Evolutionary conservation across 352 stramenopile genomes (phyloP).

Genomic region (Phytophthora pistaciae): DNA sequence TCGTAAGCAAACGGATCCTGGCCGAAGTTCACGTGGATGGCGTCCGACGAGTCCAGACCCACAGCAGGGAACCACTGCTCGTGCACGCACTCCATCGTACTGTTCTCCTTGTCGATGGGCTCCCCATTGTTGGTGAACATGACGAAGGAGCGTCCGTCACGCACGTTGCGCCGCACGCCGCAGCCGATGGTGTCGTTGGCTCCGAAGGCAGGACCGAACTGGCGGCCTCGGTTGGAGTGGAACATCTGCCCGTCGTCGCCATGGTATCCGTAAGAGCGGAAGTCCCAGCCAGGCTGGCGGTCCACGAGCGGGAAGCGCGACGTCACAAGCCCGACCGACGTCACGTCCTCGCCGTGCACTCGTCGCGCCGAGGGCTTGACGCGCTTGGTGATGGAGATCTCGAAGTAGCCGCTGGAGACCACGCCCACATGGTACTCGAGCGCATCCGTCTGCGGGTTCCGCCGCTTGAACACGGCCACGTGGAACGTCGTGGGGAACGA

Average conservation of each 20-base stretch:
- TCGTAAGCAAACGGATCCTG: slow-evolving; percentile 47
- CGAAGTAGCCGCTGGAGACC: slow-evolving; percentile 45
- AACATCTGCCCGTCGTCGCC: slow-evolving; percentile 81
- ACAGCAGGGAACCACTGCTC: slow-evolving; percentile 45
- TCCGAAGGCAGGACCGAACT: slow-evolving; percentile 41
- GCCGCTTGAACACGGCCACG: slow-evolving; percentile 43
- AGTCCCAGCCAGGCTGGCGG: slow-evolving; percentile 76
- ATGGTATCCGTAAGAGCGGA: slow-evolving; percentile 77
- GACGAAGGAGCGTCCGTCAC: slow-evolving; percentile 37
- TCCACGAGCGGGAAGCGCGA: slow-evolving; percentile 62
- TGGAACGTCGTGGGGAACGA: slow-evolving; percentile 47
- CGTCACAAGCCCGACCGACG: slow-evolving; percentile 64
- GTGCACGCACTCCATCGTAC: slow-evolving; percentile 37
- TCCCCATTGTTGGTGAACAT: slow-evolving; percentile 45
- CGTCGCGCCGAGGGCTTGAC: slow-evolving; percentile 35
- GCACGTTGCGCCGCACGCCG: slow-evolving; percentile 33
- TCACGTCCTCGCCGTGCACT: slow-evolving; percentile 50
- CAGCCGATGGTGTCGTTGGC: slow-evolving; percentile 42
- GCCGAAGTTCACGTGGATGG: slow-evolving; percentile 45
- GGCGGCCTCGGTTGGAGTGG: slow-evolving; percentile 44
- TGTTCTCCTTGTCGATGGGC: slow-evolving; percentile 19
- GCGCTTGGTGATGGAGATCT: slow-evolving; percentile 43
- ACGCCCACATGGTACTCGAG: slow-evolving; percentile 45
- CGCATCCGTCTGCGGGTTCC: slow-evolving; percentile 21
- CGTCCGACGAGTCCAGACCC: slow-evolving; percentile 38